phyloP scores from a whole-genome alignment of 176 grass and related monocot species.

The Cenchrus americanus region DNA sequence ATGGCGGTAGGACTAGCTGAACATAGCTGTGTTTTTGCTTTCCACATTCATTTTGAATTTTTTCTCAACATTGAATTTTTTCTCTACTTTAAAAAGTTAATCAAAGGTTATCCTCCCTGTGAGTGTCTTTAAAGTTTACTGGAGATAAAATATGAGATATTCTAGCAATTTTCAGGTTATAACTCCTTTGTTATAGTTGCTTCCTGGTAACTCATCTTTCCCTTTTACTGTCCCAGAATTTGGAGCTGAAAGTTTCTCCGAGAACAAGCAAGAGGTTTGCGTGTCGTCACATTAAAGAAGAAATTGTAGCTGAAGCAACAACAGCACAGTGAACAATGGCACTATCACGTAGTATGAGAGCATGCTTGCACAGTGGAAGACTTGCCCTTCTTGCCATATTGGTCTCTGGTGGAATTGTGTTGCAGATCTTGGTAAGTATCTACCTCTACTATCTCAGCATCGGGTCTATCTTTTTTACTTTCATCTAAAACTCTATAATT shows the following conservation, averaged over 20 bases:
- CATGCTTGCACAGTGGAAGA: slow-evolving; percentile 72
- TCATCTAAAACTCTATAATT: slow-evolving; percentile 16
- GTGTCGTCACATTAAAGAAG: neutral
- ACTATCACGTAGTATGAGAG: slow-evolving; percentile 57
- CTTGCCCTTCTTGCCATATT: slow-evolving; percentile 84
- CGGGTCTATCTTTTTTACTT: neutral
- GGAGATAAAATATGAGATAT: neutral
- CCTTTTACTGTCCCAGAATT: neutral
- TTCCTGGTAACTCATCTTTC: neutral
- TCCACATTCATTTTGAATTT: neutral
- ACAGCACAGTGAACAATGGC: slow-evolving; percentile 48
- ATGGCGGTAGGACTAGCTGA: neutral
- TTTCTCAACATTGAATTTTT: neutral
- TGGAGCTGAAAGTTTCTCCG: neutral
- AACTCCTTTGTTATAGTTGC: neutral
- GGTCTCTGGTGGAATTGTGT: slow-evolving; percentile 72
- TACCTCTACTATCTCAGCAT: neutral
- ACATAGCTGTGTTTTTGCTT: neutral
- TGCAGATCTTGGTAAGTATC: slow-evolving; percentile 79
- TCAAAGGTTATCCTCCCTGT: neutral
- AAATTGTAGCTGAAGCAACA: slow-evolving; percentile 12
- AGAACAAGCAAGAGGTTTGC: neutral
- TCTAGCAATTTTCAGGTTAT: neutral
- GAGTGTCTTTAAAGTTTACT: neutral
- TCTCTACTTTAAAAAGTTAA: neutral